These are phyloP conservation scores for Cutaneotrichosporon dermatis DNA, from an alignment of 1,284 basidiomycete genomes.

Conservation along the genomic window DNA sequence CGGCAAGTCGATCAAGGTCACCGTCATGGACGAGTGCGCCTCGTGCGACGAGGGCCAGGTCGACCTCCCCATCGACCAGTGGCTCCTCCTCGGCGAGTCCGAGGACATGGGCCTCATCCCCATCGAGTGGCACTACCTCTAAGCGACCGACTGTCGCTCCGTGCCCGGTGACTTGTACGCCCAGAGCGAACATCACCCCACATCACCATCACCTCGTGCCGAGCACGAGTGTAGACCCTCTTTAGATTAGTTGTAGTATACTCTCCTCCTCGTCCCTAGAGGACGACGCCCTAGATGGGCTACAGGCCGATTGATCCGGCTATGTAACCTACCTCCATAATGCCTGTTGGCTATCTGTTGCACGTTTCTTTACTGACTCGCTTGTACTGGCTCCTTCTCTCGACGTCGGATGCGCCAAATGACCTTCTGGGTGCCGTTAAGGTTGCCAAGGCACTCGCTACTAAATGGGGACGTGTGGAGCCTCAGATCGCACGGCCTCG, in stretches of 20 bases:
- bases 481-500: too few relatives aligned
- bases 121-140: background rate
- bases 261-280: constrained; percentile 1
- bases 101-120: background rate
- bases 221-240: constrained; percentile 2
- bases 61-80: background rate
- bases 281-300: background rate
- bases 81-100: background rate
- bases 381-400: too few relatives aligned
- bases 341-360: background rate
- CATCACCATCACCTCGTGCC: background rate
- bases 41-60: background rate
- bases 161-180: background rate
- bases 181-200: background rate
- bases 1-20: background rate
- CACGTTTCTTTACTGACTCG: background rate
- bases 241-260: constrained; percentile 4
- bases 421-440: too few relatives aligned
- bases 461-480: too few relatives aligned
- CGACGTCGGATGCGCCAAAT: too few relatives aligned
- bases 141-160: background rate
- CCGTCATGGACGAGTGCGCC: constrained; percentile 1
- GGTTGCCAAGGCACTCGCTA: too few relatives aligned
- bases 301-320: background rate
- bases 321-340: background rate